A percentile compares a stretch with the other conserved stretches of the same genome.
Conservation (phyloP, 176 grass and related monocot species). For the Luzula sylvatica region DNA sequence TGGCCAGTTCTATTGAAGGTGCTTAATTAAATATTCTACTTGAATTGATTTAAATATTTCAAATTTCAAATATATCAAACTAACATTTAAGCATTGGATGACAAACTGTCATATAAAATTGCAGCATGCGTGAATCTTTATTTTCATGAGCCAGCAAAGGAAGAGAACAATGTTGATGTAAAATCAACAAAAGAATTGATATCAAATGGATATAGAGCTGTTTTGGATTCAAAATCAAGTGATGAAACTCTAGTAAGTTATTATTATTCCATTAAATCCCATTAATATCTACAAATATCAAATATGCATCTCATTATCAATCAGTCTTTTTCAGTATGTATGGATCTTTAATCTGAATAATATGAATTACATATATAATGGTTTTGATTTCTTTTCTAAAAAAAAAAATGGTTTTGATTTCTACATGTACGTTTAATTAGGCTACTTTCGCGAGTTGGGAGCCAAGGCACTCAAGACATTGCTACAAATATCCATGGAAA, state of each 20-base stretch:
- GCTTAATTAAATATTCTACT: too few species aligned
- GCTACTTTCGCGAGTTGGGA: constrained; percentile 96
- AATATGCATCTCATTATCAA: too few species aligned
- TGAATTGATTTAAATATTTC: too few species aligned
- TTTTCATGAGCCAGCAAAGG: constrained; percentile 47
- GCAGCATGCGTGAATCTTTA: constrained; percentile 73
- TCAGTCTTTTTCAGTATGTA: too few species aligned
- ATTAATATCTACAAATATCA: too few species aligned
- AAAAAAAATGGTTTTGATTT: too few species aligned
- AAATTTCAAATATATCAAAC: not conserved
- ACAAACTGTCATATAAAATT: constrained; percentile 21
- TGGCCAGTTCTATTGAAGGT: constrained; percentile 85
- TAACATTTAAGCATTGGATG: not conserved
- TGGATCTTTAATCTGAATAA: too few species aligned
- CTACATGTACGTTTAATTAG: constrained; percentile 32
- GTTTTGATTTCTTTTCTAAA: too few species aligned
- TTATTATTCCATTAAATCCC: not conserved
- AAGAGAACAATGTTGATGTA: constrained; percentile 23
- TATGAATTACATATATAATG: too few species aligned
- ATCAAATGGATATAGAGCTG: constrained; percentile 43
- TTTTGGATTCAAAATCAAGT: constrained; percentile 87
- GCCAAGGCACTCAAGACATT: constrained; percentile 75
- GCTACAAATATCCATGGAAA: constrained; percentile 86
- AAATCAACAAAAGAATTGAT: constrained; percentile 45
- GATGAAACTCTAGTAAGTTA: constrained; percentile 75